Evolutionary conservation across 208 protist genomes (phyloP), one percentile per base, ranked within the genome.

Genomic region (Acanthamoeba healyi): DNA sequence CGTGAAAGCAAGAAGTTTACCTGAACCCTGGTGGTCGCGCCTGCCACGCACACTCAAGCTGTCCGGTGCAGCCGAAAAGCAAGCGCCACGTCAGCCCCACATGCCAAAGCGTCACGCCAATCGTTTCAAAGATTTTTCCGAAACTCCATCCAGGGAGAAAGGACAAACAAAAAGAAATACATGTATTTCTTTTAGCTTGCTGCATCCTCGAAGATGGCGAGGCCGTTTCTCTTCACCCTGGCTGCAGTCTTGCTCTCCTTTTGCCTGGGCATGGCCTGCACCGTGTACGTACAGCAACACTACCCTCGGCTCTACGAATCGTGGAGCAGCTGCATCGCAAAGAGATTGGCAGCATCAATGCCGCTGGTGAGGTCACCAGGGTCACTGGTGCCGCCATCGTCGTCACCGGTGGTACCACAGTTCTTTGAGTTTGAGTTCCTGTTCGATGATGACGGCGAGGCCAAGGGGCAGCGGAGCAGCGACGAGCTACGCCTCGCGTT

Each of bases 391-490:
- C n/a, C n/a, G n/a, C n/a, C n/a, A n/a, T n/a, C n/a, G n/a, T n/a
- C n/a, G n/a, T n/a, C n/a, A n/a, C n/a, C n/a, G n/a, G n/a, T n/a
- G n/a, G n/a, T n/a, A n/a, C n/a, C n/a, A n/a, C 74, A 84, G 32
- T 84, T 56, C 32, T 84, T 84, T 56, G 74, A 84, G 38, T 84
- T 84, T 56, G 74, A 84, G 4, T 84, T 84, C n/a, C 44, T 84
- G 4, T 84, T 84, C 32, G 26, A 34, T 24, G 44, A 84, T 29
- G 74, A 46, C 42, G 22, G 22, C 32, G 74, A 84, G 7, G 22
- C 2, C 17, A 19, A 84, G 6, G 67, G 19, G 34, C 4, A 77
- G 5, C 61, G 14, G 32, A 67, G 9, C 24, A 74, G 22, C 65
- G 34, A 15, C 2, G n/a, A 9, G 1, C 24, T 36, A 44, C 34